Base-by-base conservation (phyloP, 1,284 basidiomycete species). In the Ustilago curta region DNA sequence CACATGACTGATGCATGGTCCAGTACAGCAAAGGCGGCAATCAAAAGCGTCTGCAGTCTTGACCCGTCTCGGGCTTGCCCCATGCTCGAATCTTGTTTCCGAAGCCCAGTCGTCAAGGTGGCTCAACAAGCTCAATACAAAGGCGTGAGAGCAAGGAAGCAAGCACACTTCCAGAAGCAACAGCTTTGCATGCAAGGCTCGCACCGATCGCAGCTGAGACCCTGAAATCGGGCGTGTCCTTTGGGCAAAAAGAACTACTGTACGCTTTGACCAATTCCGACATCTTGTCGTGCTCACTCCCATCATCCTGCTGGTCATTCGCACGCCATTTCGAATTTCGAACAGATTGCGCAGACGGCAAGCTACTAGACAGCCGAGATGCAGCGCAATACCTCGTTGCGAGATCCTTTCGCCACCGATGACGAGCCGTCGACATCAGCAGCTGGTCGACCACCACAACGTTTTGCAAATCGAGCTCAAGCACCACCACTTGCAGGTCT, bases 331-430 rank as follows among this genome's bases (percentile, higher is more conserved):
- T 59, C 25, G 9, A 32, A 37, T 9, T 19, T 21, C 25, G 18
- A 8, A 5, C 23, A 25, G 14, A 5, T n/a, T n/a, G n/a, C n/a
- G 23, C 45, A 5, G n/a, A 18, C 2, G 9, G n/a, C n/a, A n/a
- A n/a, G n/a, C n/a, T n/a, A n/a, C n/a, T n/a, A n/a, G n/a, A n/a
- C n/a, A 12, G 35, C 29, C 7, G 48, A 7, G 16, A 62, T 60
- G 68, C 57, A 59, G 49, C 47, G 58, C 7, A 43, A 21, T 6
- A 23, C 35, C 1, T 19, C 31, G 3, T 40, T 65, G 11, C 18
- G 68, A 32, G 68, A 70, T 44, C 68, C 61, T 0, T 65, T 64
- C 27, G 68, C 68, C 12, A 27, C 32, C 31, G 58, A 64, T 25
- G 59, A 59, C n/a, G 68, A 64, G 8, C 1, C 40, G 6, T 25